Base-by-base conservation (phyloP, 768 basidiomycete species). In the Tylopilus sp. region DNA sequence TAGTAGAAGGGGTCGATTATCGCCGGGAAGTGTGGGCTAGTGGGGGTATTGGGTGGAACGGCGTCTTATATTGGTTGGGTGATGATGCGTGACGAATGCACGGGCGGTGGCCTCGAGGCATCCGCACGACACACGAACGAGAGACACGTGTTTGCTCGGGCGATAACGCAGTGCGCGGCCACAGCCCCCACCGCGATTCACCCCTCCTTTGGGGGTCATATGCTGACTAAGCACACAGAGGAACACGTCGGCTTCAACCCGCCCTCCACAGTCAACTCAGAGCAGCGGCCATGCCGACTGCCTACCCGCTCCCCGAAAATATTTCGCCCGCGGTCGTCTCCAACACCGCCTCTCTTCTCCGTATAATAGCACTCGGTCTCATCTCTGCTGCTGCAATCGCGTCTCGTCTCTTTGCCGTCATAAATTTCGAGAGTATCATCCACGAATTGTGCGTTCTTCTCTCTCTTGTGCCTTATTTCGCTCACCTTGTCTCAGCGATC, bases 371-470 rank as follows among this genome's bases (percentile, higher is more conserved):
- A 21, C 86, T 99, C 50, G 78, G 81, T 15, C 77, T 95, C 65
- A 98, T 98, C 62, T 93, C 93, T 49, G 93, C 81, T 59, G 93
- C 95, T 63, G 95, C 97, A 21, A 89, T 98, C 64, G 87, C 95
- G 30, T 95, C 94, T 52, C 85, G 97, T 69, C 78, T 98, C 63
- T 99, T 99, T 66, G 95, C 97, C 57, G 97, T 99, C 62, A 75
- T 98, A 56, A 91, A 98, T 61, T 98, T 97, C 68, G 97, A 99
- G 75, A 95, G 93, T 79, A 93, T 99, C 63, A 98, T 99, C 62
- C 95, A 98, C 71, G 97, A 98, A 78, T 98, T 98, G 94, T 97
- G 57, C 61, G 93, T 80, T 0, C 44, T 42, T 17, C 41, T 21
- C 47, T 36, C 17, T 1, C 3, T 35, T 40, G 3, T 3, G 23